Base-by-base conservation (phyloP, 305 asterid genomes). In the Rubia tinctorum region DNA sequence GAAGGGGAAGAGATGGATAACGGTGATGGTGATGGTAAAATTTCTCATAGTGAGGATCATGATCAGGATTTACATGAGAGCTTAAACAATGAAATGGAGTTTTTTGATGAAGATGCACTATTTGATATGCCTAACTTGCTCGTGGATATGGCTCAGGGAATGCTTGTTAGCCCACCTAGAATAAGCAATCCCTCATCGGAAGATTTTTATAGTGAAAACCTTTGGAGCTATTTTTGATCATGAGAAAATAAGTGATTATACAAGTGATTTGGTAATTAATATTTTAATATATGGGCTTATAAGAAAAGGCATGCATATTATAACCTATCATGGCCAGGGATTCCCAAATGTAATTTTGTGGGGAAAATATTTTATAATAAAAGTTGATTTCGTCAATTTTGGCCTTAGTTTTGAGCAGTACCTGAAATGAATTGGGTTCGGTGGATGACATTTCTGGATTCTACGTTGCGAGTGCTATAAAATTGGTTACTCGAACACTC, bases 111-210 rank as follows among this genome's bases (percentile, higher is more conserved):
- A 82, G 93, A 89, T 43, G 91, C 73, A 15, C 27, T 89, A 45
- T 82, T 82, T 69, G 74, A 83, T 64, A 83, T 88, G 88, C 93
- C 92, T 18, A 84, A 82, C 71, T 74, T 89, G 89, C 74, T 88
- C 72, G 81, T 72, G 80, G 89, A 82, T 42, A 88, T 89, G 96
- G 96, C 96, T 8, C 88, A 82, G 71, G 96, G 93, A 71, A 88
- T 89, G 96, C 87, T 89, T 34, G 83, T 87, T 30, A 89, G 91
- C 73, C 96, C 91, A 27, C 96, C 93, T 37, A 79, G 93, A 62
- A 79, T 82, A 2, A 64, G 66, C 47, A 73, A 87, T 22, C 75
- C 84, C 27, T 2, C 8, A 45, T 66, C 80, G 40, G 85, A 65
- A 18, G 81, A 84, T 70, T 84, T 83, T 2, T 86, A 82, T 51